phyloP scores from a whole-genome alignment of 345 rosid genomes.

The Barbarea vulgaris region DNA sequence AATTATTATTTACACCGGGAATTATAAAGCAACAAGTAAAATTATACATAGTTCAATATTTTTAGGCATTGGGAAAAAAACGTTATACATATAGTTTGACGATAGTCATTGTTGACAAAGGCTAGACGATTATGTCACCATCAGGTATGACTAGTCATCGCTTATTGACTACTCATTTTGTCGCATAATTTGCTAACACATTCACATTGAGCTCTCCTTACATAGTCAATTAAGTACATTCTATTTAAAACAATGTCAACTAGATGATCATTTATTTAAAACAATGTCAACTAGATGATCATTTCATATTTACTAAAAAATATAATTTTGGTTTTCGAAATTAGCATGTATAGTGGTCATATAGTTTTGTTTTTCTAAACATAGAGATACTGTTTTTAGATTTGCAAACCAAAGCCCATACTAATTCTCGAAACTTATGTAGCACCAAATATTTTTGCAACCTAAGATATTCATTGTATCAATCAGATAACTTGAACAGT shows the following conservation, averaged over 20 bases:
- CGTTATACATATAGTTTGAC: constrained; percentile 19
- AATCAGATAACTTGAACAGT: neutral
- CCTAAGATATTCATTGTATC: neutral
- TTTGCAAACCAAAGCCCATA: neutral
- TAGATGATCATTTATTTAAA: neutral
- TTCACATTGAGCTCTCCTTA: constrained; percentile 9
- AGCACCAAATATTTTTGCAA: neutral
- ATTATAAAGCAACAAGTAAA: neutral
- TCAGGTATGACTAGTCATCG: neutral
- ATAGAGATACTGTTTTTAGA: neutral
- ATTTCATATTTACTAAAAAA: neutral
- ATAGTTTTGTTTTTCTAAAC: neutral
- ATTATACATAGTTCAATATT: neutral
- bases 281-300: constrained; percentile 2
- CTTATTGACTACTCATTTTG: constrained; percentile 13
- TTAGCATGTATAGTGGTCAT: neutral
- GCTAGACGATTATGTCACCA: constrained; percentile 8
- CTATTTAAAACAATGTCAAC: neutral
- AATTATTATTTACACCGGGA: neutral
- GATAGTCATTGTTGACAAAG: constrained; percentile 7
- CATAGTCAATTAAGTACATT: constrained; percentile 9
- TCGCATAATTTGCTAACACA: constrained; percentile 23
- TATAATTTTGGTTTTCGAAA: neutral
- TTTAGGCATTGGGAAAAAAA: neutral
- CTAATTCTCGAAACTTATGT: neutral